Evolutionary conservation across 345 rosid species (phyloP).

Genomic region (Pistacia atlantica): DNA sequence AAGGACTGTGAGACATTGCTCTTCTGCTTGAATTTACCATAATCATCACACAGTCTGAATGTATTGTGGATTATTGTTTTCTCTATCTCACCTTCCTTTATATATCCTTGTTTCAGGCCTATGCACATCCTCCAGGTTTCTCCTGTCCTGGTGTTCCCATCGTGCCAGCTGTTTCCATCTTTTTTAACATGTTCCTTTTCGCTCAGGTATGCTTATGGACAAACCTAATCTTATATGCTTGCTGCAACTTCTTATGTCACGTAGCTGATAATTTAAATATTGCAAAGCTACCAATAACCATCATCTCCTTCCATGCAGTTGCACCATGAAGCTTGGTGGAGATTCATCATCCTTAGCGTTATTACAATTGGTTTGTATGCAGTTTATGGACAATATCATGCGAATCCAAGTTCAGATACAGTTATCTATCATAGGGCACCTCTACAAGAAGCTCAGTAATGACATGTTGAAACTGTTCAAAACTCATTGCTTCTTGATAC

Average conservation of each 20-base stretch:
- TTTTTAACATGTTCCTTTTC: constrained; percentile 90
- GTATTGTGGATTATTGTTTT: constrained; percentile 1
- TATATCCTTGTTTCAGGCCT: constrained; percentile 48
- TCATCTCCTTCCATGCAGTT: constrained; percentile 47
- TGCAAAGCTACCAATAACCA: neutral
- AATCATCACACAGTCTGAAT: neutral
- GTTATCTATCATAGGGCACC: constrained; percentile 63
- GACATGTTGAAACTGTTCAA: neutral
- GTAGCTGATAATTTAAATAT: neutral
- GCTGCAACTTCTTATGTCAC: neutral
- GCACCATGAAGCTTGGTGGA: constrained; percentile 91
- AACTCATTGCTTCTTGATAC: neutral
- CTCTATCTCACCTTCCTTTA: neutral
- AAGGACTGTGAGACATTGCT: neutral
- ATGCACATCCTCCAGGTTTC: constrained; percentile 63
- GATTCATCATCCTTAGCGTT: constrained; percentile 72
- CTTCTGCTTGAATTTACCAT: neutral
- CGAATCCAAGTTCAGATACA: constrained; percentile 53
- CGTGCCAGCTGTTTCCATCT: constrained; percentile 76
- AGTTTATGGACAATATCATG: constrained; percentile 83
- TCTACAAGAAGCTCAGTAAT: constrained; percentile 32
- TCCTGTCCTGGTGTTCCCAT: constrained; percentile 90
- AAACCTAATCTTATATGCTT: neutral
- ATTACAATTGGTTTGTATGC: constrained; percentile 67
- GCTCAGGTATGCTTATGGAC: constrained; percentile 68